These are phyloP conservation scores for Paramecium caudatum DNA, from an alignment of 73 alveolate genomes.

Conservation along the genomic window DNA sequence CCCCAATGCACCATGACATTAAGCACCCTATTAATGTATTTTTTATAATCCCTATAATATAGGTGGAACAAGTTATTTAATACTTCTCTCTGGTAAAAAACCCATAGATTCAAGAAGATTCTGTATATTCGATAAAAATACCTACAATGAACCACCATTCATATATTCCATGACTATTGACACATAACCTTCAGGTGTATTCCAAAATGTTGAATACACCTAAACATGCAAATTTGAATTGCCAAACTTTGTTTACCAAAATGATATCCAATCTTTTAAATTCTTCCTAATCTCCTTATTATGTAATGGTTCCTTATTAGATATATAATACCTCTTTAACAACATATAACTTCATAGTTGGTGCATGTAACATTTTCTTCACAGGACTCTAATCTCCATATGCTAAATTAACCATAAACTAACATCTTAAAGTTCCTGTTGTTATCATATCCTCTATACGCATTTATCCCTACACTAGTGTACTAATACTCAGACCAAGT, in stretches of 20 bases:
- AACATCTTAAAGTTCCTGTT: conserved; percentile 62
- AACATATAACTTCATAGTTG: conserved; percentile 79
- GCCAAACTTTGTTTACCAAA: conserved; percentile 77
- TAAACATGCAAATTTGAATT: conserved; percentile 44
- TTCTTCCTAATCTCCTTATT: conserved; percentile 78
- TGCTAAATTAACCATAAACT: not conserved
- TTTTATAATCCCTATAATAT: conserved; percentile 9
- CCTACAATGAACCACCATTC: conserved; percentile 63
- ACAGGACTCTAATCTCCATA: conserved; percentile 82
- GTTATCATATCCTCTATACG: conserved; percentile 63
- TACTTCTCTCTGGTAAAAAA: conserved; percentile 56
- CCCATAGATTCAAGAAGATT: conserved; percentile 59
- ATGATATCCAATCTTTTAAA: conserved; percentile 83
- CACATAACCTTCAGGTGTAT: conserved; percentile 76
- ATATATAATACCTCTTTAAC: conserved; percentile 79
- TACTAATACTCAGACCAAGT: conserved; percentile 4
- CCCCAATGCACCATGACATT: conserved; percentile 68
- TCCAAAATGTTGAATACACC: conserved; percentile 69
- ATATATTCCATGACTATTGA: conserved; percentile 70
- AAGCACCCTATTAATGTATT: conserved; percentile 29
- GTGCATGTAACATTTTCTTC: conserved; percentile 88
- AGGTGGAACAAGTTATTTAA: not conserved
- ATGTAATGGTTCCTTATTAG: conserved; percentile 75
- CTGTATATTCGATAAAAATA: not conserved
- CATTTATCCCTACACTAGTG: conserved; percentile 42